Percentiles rank a stretch among this genome's conserved stretches.
phyloP scores from a whole-genome alignment of 345 rosid genomes.

The Gossypium bickii region DNA sequence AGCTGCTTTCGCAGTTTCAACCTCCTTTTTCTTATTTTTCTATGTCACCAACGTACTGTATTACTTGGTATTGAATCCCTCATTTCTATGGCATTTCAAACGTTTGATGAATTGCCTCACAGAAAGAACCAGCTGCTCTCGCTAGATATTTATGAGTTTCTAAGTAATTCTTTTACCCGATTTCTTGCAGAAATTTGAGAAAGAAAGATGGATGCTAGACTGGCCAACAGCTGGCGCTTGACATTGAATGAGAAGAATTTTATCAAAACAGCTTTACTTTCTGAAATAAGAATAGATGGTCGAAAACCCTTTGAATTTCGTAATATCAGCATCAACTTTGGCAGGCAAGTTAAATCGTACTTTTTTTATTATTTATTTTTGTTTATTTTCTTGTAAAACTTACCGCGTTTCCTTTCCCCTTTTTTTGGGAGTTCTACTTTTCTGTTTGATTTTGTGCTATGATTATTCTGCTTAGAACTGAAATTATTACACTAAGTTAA shows the following conservation, averaged over 20 bases:
- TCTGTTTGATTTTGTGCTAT: neutral
- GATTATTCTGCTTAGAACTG: neutral
- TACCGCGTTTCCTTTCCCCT: neutral
- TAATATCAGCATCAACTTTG: slow-evolving; percentile 68
- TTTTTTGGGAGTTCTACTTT: neutral
- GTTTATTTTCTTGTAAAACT: neutral
- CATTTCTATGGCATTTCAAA: neutral
- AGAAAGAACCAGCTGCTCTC: neutral
- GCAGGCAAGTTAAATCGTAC: slow-evolving; percentile 44
- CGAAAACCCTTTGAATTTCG: slow-evolving; percentile 80
- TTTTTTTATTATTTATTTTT: neutral
- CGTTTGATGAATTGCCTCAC: slow-evolving; percentile 6
- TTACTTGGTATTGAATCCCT: neutral
- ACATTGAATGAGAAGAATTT: slow-evolving; percentile 84
- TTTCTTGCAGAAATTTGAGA: neutral
- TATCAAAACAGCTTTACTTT: slow-evolving; percentile 72
- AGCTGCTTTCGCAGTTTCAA: neutral
- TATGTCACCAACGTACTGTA: neutral
- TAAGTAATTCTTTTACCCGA: too few species aligned
- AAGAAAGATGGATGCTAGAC: slow-evolving; percentile 58
- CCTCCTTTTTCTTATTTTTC: neutral
- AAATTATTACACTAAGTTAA: neutral
- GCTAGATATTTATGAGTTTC: neutral
- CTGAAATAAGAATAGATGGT: slow-evolving; percentile 79
- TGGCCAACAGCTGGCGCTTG: slow-evolving; percentile 72